Evolutionary conservation across 768 basidiomycete species (phyloP), one percentile per base, ranked within the genome.

Genomic region (Suillus brevipes): DNA sequence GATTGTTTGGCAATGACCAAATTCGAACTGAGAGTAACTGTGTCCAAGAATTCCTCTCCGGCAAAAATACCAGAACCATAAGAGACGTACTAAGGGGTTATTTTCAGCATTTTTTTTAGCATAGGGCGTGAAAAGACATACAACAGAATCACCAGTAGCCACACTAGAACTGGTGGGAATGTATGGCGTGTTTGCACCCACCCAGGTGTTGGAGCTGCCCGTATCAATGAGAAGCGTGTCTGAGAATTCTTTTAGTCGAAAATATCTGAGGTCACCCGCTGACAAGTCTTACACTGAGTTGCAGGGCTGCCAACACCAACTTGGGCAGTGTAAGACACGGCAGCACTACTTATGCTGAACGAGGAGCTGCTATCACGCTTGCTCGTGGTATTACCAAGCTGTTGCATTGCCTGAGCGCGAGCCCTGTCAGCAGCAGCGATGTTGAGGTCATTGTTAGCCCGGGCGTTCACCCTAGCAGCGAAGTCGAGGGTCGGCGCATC

Each of bases 121-220:
- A 6, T 47, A 23, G 8, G 3, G 6, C 42, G 38, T 12, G 34
- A 16, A 56, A 18, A 3, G 50, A 73, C 70, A 1, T 67, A 74
- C 72, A 8, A 69, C 63, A 25, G 57, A 20, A 6, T 67, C 47
- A 3, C 70, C 73, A 20, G 73, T 75, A 57, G 66, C 45, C 6
- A 60, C 28, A 37, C 72, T 71, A 9, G 65, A 64, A 43, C 38
- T 68, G 4, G 73, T 71, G 10, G 42, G 53, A 5, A 42, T n/a
- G 50, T 75, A 78, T 42, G 42, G n/a, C 0, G 62, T 61, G 1
- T 28, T 62, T 18, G 77, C 74, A 58, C 76, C 76, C 12, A 77
- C 61, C 74, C 75, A 77, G 1, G 77, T 77, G 23, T 71, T 72
- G 3, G 74, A 66, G 60, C 76, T 78, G 45, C 76, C 76, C 1